These are phyloP conservation scores for Calendula officinalis DNA, from an alignment of 129 eudicot species.

Conservation along the genomic window DNA sequence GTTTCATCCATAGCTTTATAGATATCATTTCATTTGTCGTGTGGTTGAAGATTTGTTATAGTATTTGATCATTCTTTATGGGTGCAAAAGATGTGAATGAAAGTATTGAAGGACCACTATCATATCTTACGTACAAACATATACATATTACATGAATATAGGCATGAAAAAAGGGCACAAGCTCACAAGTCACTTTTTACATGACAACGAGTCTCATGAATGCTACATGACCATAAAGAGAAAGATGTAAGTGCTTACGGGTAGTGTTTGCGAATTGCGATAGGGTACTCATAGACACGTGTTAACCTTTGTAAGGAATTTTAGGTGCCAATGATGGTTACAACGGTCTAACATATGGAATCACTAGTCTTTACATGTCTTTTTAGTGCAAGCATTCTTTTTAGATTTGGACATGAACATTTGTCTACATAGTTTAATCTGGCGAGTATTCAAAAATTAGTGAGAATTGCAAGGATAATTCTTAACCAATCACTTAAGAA, in stretches of 20 bases:
- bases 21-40: neutral
- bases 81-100: conserved; percentile 21
- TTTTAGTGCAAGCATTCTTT: neutral
- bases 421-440: no score
- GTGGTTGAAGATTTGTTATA: conserved; percentile 6
- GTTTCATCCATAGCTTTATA: neutral
- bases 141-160: conserved; percentile 12
- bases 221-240: conserved; percentile 27
- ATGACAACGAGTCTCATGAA: conserved; percentile 26
- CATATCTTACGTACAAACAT: conserved; percentile 16
- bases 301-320: conserved; percentile 12
- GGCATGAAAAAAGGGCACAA: conserved; percentile 25
- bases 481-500: no score
- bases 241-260: neutral
- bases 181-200: conserved; percentile 21
- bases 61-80: conserved; percentile 7
- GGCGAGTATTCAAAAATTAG: no score
- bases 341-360: neutral
- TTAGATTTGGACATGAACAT: neutral
- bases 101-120: conserved; percentile 13
- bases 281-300: conserved; percentile 20
- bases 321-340: neutral
- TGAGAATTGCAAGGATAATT: no score
- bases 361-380: neutral
- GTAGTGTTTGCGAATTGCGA: conserved; percentile 5